Base-by-base conservation (phyloP, 2,329 filamentous ascomycete species). In the Aspergillus persii region DNA sequence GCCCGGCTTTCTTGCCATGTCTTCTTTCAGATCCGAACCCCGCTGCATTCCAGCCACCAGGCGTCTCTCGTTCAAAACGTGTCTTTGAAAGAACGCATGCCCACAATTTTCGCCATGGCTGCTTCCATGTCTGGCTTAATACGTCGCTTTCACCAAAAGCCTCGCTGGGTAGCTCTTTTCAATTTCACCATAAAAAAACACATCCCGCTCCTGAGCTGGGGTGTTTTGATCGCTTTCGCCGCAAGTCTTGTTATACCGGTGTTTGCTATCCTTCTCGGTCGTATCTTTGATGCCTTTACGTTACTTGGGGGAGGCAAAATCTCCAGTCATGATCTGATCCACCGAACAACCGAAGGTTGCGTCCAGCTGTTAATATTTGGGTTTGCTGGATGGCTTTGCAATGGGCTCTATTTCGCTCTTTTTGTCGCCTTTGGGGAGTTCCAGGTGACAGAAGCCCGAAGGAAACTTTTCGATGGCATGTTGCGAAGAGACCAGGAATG, bases 381-480 rank as follows among this genome's bases (percentile, higher is more conserved):
- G 0, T 72, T 79, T 0, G 83, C 78, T 0, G 87, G 85, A 50
- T 94, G 90, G 86, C 50, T 92, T 0, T 75, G 88, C 15, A 88
- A 90, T 65, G 83, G 84, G 3, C 70, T 82, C 1, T 89, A 91
- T 65, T 88, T 92, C 66, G 81, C 82, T 1, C 73, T 85, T 0
- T 97, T 93, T 87, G 79, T 94, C 31, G 71, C 84, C 0, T 95
- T 95, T 72, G 91, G 93, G 12, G 93, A 97, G 73, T 68, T 91
- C 2, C 91, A 96, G 65, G 91, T 89, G 0, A 84, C 83, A 33
- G 84, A 76, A 50, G 87, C 86, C 6, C 84, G 92, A 4, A 78
- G 82, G 15, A 78, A 76, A 4, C 75, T 95, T 2, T 96, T 96
- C 69, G 67, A 77, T 1, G 83, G 83, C 2, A 77, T 98, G 39